Base-by-base conservation (phyloP, 768 basidiomycete genomes). In the Glaciozyma antarctica region DNA sequence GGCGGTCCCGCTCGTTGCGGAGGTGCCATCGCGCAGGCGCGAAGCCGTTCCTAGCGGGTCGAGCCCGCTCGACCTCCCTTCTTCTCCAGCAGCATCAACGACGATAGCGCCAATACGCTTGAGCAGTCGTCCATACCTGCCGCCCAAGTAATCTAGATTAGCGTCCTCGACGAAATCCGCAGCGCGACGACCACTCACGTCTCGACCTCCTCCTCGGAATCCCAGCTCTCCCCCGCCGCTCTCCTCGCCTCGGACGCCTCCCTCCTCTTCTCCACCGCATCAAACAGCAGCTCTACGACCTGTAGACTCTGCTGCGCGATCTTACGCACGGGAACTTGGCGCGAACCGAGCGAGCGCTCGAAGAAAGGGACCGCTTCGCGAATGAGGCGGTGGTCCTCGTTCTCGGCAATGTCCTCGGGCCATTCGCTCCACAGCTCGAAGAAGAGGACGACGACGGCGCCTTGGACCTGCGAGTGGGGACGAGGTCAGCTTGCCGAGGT, bases 361-460 rank as follows among this genome's bases (percentile, higher is more conserved):
- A 65, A 47, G 38, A 41, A 55, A 3, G 44, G 17, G 34, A 65
- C 38, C 5, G 32, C 24, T 17, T 48, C 30, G 5, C 38, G n/a
- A 58, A 65, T 65, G 26, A 43, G 32, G n/a, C 24, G n/a, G 34
- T 56, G 15, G 34, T 65, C 64, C 15, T 28, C 52, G 45, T 30
- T 38, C 17, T 24, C 44, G 30, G n/a, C 47, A 47, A 26, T 4
- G 38, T 28, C 38, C n/a, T 44, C 55, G 24, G 34, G 41, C 21
- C 26, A 51, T 45, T 45, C 28, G 24, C 21, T 52, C 63, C 63
- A 65, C 24, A 65, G 32, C 16, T 43, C 41, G 45, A 48, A 48
- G 45, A 60, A 65, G 28, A 61, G 51, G 21, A 61, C 60, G 51
- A 61, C 60, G 60, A 61, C 52, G 43, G 60, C 49, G n/a, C 51